Conservation (phyloP, 2,329 filamentous ascomycete species). For the Triangularia verruculosa region DNA sequence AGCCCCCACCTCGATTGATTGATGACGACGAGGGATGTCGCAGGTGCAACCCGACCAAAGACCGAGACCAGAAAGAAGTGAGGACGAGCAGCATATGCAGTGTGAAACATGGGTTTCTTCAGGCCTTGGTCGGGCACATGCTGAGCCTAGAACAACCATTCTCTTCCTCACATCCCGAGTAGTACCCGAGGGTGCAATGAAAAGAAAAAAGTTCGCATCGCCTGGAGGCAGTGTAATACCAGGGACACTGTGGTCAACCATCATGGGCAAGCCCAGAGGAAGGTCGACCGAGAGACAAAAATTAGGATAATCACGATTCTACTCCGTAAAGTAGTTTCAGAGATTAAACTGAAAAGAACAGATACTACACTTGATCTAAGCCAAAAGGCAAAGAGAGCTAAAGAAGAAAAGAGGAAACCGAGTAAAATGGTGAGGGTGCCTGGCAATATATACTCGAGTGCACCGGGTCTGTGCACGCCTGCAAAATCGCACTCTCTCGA, state of each 20-base stretch:
- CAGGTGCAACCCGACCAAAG: not conserved
- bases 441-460: conserved; percentile 20
- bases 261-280: conserved; percentile 72
- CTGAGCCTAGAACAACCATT: not conserved
- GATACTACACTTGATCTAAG: conserved; percentile 95
- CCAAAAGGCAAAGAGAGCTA: conserved; percentile 45
- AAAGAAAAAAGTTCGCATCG: conserved; percentile 60
- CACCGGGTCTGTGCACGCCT: conserved; percentile 15
- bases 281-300: conserved; percentile 56
- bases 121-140: not conserved
- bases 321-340: conserved; percentile 82
- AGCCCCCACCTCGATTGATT: not conserved
- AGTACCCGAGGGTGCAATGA: conserved; percentile 56
- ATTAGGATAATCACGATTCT: conserved; percentile 52
- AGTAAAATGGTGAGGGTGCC: not conserved
- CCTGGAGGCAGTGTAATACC: conserved; percentile 73
- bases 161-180: conserved; percentile 56
- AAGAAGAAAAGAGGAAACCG: not conserved
- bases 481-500: conserved; percentile 1
- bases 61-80: too few relatives aligned
- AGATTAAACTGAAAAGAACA: conserved; percentile 96
- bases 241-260: conserved; percentile 64
- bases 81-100: not conserved
- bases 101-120: not conserved
- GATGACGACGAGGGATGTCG: not conserved